Base-by-base conservation (phyloP, 805 yeast genomes). In the Spencermartinsiella europaea region DNA sequence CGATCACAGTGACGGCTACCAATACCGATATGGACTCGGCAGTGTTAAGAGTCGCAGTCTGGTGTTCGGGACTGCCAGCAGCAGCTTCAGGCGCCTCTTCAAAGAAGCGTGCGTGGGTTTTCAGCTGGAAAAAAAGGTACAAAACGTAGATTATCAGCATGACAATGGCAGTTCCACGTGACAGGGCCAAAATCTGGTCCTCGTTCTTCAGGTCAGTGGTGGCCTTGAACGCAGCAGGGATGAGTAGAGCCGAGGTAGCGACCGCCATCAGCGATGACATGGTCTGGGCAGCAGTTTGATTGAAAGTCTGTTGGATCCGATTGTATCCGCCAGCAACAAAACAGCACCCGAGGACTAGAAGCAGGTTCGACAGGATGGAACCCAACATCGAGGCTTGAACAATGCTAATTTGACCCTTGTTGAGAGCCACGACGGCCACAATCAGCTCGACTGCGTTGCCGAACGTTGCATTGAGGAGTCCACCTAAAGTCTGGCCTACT, bases 361-460 rank as follows among this genome's bases (percentile, higher is more conserved):
- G 71, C 58, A 90, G 70, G 69, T 93, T 93, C 41, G 96, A 86
- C 48, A 93, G 72, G 51, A 93, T 86, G 44, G 95, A 84, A 27
- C 99, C 99, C 48, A 93, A 76, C 98, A 93, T 91, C 17, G 95
- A 85, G 2, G 98, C 95, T 68, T 93, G 98, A 22, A 93, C 98
- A 59, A 93, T 90, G 53, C 95, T 76, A 43, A 93, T 80, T 67
- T 93, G 97, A 55, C 87, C 85, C 38, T 85, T 83, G 55, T 69
- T 73, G 58, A 93, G 73, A 1, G 99, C 99, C 56, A 93, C 88
- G 21, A 93, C 72, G 1, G 96, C 85, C 31, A 93, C 98, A 65
- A 93, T 93, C 50, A 93, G 79, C 69, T 93, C 99, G 19, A 93
- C 96, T 2, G 98, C 98, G 65, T 93, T 93, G 49, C 99, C 99